phyloP scores from a whole-genome alignment of 306 rosid species.

The Corylus americana region DNA sequence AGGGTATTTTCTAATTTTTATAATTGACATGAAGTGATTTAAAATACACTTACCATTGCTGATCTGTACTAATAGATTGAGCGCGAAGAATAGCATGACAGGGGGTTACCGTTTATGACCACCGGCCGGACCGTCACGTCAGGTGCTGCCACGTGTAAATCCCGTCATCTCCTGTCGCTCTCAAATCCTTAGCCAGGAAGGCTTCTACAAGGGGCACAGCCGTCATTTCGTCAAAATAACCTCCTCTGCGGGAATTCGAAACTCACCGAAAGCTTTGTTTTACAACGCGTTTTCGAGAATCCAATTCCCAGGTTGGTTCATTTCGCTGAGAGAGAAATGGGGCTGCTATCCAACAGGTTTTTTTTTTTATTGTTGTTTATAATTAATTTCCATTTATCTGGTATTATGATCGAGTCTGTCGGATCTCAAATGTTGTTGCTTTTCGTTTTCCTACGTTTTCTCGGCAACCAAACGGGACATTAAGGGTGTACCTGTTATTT shows the following conservation, averaged over 20 bases:
- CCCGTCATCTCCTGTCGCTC: background rate
- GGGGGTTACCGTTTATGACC: too few species aligned
- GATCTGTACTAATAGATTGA: too few species aligned
- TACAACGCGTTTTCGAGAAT: background rate
- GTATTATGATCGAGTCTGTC: background rate
- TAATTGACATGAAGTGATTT: too few species aligned
- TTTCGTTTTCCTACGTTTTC: background rate
- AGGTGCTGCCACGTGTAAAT: conserved; percentile 13
- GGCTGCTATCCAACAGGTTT: conserved; percentile 80
- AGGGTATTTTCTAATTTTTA: too few species aligned
- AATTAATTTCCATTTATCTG: background rate
- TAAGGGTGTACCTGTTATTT: background rate
- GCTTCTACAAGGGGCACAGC: background rate
- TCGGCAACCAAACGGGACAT: conserved; percentile 7
- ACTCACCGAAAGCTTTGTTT: background rate
- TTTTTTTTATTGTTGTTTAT: background rate
- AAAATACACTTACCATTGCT: too few species aligned
- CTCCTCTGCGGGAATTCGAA: background rate
- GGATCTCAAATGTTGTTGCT: background rate
- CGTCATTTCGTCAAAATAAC: background rate
- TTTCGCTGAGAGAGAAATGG: conserved; percentile 39
- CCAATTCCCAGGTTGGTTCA: background rate
- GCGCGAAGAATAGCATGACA: too few species aligned
- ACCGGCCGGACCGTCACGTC: background rate
- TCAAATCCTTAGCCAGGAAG: conserved; percentile 33